These are phyloP conservation scores for Saccharomycopsis phalli DNA, from an alignment of 1,139 yeast genomes.

Conservation along the genomic window DNA sequence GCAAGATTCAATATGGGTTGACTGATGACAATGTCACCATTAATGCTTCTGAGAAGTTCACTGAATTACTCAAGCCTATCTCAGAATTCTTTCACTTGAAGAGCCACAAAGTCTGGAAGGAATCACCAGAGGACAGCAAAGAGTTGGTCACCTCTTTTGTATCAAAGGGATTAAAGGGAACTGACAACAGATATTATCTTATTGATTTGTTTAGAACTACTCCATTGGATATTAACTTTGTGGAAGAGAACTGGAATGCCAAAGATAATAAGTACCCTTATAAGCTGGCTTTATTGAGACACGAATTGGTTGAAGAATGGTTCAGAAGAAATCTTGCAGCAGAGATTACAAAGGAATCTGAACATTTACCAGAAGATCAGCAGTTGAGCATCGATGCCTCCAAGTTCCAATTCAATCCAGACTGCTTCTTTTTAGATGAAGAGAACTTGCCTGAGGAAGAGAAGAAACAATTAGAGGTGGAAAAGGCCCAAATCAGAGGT, in stretches of 20 bases:
- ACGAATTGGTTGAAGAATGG: conserved; percentile 88
- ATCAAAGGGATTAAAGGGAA: conserved; percentile 78
- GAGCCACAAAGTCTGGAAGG: conserved; percentile 46
- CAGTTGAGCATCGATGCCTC: conserved; percentile 47
- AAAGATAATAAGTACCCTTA: conserved; percentile 51
- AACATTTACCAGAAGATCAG: conserved; percentile 24
- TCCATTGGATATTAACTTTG: conserved; percentile 75
- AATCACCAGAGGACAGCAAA: conserved; percentile 28
- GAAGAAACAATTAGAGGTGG: conserved; percentile 31
- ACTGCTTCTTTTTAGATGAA: conserved; percentile 47
- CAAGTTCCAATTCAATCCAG: conserved; percentile 64
- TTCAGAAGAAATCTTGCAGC: conserved; percentile 63
- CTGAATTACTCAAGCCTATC: conserved; percentile 46
- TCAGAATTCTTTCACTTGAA: conserved; percentile 76
- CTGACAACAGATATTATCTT: conserved; percentile 77
- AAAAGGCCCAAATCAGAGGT: conserved; percentile 59
- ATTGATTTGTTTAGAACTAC: conserved; percentile 78
- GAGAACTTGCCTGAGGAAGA: conserved; percentile 33
- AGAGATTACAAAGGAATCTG: conserved; percentile 41
- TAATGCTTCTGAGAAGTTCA: conserved; percentile 39
- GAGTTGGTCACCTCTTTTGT: conserved; percentile 64
- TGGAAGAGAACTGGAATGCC: conserved; percentile 46
- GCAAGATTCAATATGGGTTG: conserved; percentile 65
- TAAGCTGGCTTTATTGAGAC: conserved; percentile 66
- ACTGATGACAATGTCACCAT: conserved; percentile 49